Evolutionary conservation across 176 grass and related monocot genomes (phyloP), one percentile per base, ranked within the genome.

Genomic region (Ampelocalamus luodianensis): DNA sequence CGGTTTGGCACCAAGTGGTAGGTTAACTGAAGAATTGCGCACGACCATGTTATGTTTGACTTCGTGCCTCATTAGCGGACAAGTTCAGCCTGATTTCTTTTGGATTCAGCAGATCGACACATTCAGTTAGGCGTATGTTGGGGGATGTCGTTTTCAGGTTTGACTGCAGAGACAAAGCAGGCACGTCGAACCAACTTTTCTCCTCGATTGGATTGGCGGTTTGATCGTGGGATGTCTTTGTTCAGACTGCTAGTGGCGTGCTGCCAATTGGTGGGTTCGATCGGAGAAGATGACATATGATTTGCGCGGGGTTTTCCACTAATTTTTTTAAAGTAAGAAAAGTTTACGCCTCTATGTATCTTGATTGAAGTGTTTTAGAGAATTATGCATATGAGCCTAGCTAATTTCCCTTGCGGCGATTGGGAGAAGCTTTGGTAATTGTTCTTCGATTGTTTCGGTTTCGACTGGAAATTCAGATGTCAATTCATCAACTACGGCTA

Each of bases 1-100:
- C 83, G 44, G 79, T 86, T 86, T 90, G 79, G 72, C 88, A 82
- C 88, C 34, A 68, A 83, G 74, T 78, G 86, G 55, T 27, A 6
- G 34, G 55, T 4, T 23, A 88, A 64, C 74, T 6, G 56, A 72
- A 65, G 77, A 66, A 5, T 56, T 36, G 80, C 23, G 80, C 44
- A 18, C 8, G 29, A 51, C 71, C 88, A 90, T 63, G 88, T 86
- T 90, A 79, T 42, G 64, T 67, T 85, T 77, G 88, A 86, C 78
- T 77, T 72, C 3, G 23, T 64, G 74, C 34, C 17, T 13, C 78
- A 26, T 54, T 44, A 44, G 34, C 16, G 23, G 74, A 72, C 69
- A 61, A 38, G 12, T 67, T 43, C 77, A 18, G 7, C 16, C 56
- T 14, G 77, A 56, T 38, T 58, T 22, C 7, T 5, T 15, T 15